Evolutionary conservation across 1,139 yeast genomes (phyloP).

Genomic region (Suhomyces yuchorum): DNA sequence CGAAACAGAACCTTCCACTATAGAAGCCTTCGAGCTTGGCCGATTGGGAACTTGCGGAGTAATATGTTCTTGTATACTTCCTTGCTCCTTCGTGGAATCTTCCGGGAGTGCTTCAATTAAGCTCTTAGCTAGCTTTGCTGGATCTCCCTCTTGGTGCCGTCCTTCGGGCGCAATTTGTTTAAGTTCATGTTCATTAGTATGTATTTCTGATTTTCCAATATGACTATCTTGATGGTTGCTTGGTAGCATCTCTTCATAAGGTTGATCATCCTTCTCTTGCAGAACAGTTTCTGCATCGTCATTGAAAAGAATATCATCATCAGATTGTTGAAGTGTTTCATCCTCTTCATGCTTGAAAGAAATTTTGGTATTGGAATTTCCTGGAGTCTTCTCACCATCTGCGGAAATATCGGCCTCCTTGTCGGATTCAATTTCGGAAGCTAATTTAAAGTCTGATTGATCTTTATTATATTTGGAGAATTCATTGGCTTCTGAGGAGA

Average conservation of each 20-base stretch:
- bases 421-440: slow-evolving; percentile 1
- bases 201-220: not conserved
- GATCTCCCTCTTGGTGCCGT: no score
- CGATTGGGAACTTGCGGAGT: slow-evolving; percentile 18
- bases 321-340: slow-evolving; percentile 19
- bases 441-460: not conserved
- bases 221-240: no score
- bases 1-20: not conserved
- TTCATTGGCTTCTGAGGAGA: not conserved
- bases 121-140: no score
- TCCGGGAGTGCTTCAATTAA: no score
- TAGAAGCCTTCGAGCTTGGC: slow-evolving; percentile 11
- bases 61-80: not conserved
- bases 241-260: not conserved
- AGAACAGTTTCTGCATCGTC: slow-evolving; percentile 40
- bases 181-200: not conserved
- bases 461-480: not conserved
- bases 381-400: slow-evolving; percentile 43
- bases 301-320: slow-evolving; percentile 29
- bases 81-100: no score
- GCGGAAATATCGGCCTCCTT: slow-evolving; percentile 11
- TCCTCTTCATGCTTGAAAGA: slow-evolving; percentile 35
- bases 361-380: slow-evolving; percentile 34
- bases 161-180: no score
- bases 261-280: slow-evolving; percentile 24